These are phyloP conservation scores for Malus hybrid DNA, from an alignment of 331 rosid species.

Conservation along the genomic window DNA sequence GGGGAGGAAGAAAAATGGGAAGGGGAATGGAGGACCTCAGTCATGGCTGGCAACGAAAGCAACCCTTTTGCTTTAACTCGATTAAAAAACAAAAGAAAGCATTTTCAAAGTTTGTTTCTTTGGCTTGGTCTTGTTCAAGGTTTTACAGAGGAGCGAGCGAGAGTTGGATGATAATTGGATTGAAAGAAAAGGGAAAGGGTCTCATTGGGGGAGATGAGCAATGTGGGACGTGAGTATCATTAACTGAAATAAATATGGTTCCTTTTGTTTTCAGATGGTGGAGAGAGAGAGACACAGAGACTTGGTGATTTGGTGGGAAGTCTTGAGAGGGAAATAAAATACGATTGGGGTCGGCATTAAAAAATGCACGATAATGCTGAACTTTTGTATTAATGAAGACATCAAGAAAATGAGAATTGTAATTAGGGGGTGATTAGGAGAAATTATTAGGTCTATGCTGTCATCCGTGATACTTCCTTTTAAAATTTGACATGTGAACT, in stretches of 20 bases:
- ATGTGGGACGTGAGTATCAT: conserved; percentile 72
- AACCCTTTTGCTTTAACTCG: not conserved
- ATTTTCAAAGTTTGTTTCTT: not conserved
- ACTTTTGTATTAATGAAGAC: too few relatives aligned
- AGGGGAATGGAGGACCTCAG: conserved; percentile 59
- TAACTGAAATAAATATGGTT: conserved; percentile 21
- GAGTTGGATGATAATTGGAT: conserved; percentile 23
- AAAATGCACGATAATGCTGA: too few relatives aligned
- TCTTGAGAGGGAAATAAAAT: not conserved
- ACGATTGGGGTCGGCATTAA: too few relatives aligned
- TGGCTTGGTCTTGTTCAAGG: not conserved
- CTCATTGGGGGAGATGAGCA: not conserved
- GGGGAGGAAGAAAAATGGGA: conserved; percentile 46
- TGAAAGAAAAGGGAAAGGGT: conserved; percentile 36
- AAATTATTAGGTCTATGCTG: too few relatives aligned
- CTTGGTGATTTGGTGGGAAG: not conserved
- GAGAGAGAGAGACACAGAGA: not conserved
- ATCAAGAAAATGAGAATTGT: too few relatives aligned
- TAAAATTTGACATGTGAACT: too few relatives aligned
- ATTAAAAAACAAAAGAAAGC: not conserved
- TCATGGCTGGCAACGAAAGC: conserved; percentile 66
- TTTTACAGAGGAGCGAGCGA: conserved; percentile 2
- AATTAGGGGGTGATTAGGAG: too few relatives aligned
- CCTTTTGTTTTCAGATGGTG: not conserved
- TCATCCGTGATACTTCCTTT: too few relatives aligned